Base-by-base conservation (phyloP, 202 grass and related monocot species). In the Digitaria exilis region DNA sequence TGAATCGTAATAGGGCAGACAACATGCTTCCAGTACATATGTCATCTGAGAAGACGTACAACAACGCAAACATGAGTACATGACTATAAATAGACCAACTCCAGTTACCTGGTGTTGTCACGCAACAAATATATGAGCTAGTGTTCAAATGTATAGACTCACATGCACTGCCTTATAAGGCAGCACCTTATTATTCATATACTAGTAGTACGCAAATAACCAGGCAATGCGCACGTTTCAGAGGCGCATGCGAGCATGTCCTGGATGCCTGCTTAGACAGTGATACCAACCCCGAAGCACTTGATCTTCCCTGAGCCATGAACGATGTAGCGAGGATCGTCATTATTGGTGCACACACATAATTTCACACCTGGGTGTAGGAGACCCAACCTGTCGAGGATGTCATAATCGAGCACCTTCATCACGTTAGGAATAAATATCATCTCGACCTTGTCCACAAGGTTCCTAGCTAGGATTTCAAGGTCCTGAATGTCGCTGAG, bases 381-480 rank as follows among this genome's bases (percentile, higher is more conserved):
- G 41, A 69, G 66, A 26, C 22, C 22, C 0, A 46, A 2, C 22
- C 28, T 0, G 0, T 22, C 66, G n/a, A 69, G 66, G 22, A 15
- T 28, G 22, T 0, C 37, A 39, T 39, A 2, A 28, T 69, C 41
- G 41, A 69, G 6, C n/a, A 2, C 0, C 22, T 1, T 1, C 41
- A 45, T 43, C 2, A 25, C 4, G 0, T 9, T 8, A 16, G 41
- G 66, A 3, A 46, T 3, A 1, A 5, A 71, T 1, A 82, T 80
- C 16, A 91, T 48, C 61, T 82, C 82, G 68, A 49, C 1, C 13
- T 28, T 45, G 66, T 69, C 66, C 66, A 69, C 22, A 3, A 28
- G 22, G 22, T 2, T 5, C 24, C 66, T 69, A 28, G 66, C 41
- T 26, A 22, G 13, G 2, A 13, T 45, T 28, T 69, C 66, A 7